Base-by-base conservation (phyloP, 108 stramenopile species). In the Mediolabrus comicus region DNA sequence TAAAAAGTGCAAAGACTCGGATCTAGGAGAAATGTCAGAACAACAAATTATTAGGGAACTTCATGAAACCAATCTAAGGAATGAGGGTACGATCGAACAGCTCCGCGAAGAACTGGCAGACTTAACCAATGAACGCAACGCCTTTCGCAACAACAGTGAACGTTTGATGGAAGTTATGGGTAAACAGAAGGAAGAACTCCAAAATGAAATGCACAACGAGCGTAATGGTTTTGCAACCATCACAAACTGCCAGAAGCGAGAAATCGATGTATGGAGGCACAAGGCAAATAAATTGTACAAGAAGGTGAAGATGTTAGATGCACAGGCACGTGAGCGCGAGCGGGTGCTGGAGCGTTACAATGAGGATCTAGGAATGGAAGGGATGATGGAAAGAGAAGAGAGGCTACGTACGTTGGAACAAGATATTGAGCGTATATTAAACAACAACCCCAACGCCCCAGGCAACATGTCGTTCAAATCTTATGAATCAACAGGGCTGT, bases 141-240 rank as follows among this genome's bases (percentile, higher is more conserved):
- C 71, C 39, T 57, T 72, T 16, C 43, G 71, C 10, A 62, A 39
- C 38, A 72, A 72, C 39, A 46, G 54, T 46, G 62, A 72, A 22
- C 31, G 30, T 3, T 29, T 72, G 3, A 53, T 72, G 56, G 51
- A 64, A 27, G 56, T 57, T 0, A 32, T 72, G 62, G 32, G 55
- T n/a, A 3, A 31, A 2, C 62, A 72, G 43, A 62, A 72, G n/a
- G 26, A 54, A 13, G 55, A 72, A 25, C 35, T 72, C 4, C 26
- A 72, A 30, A 26, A 35, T 26, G 54, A 72, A 49, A 52, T 72
- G 33, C 26, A 64, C 19, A 31, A 22, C 14, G 62, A 72, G 31
- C 62, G 62, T 1, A 56, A 31, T 22, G 71, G 53, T 1, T 62
- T 72, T 46, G 62, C 71, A 16, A 72, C 16, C 4, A 58, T 63